Evolutionary conservation across 441 rosid species (phyloP), one percentile per base, ranked within the genome.

Genomic region (Mallotus repandus): DNA sequence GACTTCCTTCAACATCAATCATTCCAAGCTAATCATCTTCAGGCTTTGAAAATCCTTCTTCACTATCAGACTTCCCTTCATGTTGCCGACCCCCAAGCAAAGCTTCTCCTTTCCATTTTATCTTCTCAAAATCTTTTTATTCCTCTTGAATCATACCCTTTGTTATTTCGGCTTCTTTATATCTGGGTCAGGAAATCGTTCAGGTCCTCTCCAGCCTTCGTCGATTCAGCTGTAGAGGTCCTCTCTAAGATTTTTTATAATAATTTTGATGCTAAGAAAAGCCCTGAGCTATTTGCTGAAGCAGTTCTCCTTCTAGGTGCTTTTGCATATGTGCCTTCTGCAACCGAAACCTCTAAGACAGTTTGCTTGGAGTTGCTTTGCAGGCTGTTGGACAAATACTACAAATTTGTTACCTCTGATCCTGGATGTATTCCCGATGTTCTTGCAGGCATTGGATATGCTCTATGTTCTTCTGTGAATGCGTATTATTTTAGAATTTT

Each of bases 81-180:
- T 69, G 97, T 93, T 48, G 97, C 97, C 0, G 98, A 95, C 62
- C 96, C 97, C 6, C 99, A 93, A 79, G 96, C 97, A 60, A 95
- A 87, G 84, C 92, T 95, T 71, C 85, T 93, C 43, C 63, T 87
- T 55, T 90, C 98, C 57, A 71, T 91, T 77, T 80, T 93, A 43
- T 87, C 88, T 16, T 84, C 89, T 46, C 81, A 16, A 71, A 80
- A 80, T 48, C 79, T 79, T 7, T 69, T 77, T 70, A 83, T 90
- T 77, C 85, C 86, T 52, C 69, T 69, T 9, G 92, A 93, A 77
- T 80, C 95, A 15, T 79, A 79, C 74, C 87, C 93, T 61, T 84
- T 85, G 74, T 82, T 87, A 71, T 81, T 90, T 43, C 84, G 91
- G 76, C 87, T 90, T 38, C 91, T 95, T 72, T 95, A 95, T 79